Evolutionary conservation across 2,329 filamentous ascomycete genomes (phyloP).

Genomic region (Rugonectria rugulosa): DNA sequence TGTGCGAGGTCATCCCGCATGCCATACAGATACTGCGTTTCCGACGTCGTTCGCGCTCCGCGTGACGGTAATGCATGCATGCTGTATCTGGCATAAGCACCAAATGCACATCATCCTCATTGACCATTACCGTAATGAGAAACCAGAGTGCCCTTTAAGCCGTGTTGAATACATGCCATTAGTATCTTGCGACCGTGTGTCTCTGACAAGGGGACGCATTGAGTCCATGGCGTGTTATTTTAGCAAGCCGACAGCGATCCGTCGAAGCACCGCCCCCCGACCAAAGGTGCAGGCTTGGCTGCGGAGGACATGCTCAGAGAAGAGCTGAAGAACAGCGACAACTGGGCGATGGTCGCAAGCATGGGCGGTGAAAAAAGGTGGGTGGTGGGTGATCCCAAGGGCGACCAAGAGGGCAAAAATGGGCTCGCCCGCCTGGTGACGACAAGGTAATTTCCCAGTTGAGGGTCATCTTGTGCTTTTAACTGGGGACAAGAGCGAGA

Average conservation of each 20-base stretch:
- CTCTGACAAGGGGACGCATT: not conserved
- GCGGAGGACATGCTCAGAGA: constrained; percentile 8
- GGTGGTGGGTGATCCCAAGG: constrained; percentile 5
- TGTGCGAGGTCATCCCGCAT: not conserved
- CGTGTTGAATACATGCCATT: not conserved
- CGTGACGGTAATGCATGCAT: no score
- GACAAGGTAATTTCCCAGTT: constrained; percentile 27
- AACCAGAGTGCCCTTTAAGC: not conserved
- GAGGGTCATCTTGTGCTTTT: not conserved
- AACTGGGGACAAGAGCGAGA: not conserved
- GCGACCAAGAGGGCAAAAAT: constrained; percentile 4
- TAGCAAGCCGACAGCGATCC: not conserved
- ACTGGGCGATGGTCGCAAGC: not conserved
- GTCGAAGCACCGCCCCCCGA: not conserved
- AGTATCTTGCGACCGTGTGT: constrained; percentile 1
- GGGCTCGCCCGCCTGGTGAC: constrained; percentile 13
- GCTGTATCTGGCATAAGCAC: no score
- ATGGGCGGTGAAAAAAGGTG: not conserved
- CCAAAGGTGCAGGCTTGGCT: constrained; percentile 5
- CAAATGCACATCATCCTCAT: no score
- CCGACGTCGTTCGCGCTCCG: no score
- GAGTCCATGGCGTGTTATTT: constrained; percentile 18
- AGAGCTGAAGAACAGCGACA: not conserved
- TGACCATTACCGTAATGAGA: not conserved
- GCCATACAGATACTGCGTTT: no score